Percentiles rank a stretch among this genome's conserved stretches.
These are phyloP conservation scores for Mycena pura DNA, from an alignment of 768 basidiomycete genomes.

Conservation along the genomic window DNA sequence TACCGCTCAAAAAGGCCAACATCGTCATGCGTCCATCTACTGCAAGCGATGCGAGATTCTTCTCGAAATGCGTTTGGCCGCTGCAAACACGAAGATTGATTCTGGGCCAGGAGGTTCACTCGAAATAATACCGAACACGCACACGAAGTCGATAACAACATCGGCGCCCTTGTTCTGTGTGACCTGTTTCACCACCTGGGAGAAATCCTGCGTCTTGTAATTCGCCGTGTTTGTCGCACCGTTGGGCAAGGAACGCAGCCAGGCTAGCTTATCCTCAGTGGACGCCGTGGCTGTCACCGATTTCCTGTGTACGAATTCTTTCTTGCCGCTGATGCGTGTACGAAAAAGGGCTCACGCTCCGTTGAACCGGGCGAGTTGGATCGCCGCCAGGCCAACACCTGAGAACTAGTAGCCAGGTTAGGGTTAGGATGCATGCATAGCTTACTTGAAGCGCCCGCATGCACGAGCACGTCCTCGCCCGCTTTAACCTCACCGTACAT, in stretches of 20 bases:
- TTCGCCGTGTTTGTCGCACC: conserved; percentile 82
- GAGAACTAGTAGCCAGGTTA: background rate
- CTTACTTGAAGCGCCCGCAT: conserved; percentile 82
- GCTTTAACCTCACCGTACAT: conserved; percentile 71
- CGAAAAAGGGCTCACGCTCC: conserved; percentile 81
- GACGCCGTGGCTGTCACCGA: conserved; percentile 89
- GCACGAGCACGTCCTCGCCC: conserved; percentile 82
- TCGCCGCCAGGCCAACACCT: conserved; percentile 85
- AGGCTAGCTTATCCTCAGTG: conserved; percentile 80
- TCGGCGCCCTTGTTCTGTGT: conserved; percentile 79
- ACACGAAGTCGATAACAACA: conserved; percentile 84
- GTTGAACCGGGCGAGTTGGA: conserved; percentile 79
- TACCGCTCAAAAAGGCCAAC: conserved; percentile 72
- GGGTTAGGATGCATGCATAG: background rate
- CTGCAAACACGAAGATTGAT: background rate
- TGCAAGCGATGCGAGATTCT: conserved; percentile 74
- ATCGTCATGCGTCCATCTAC: conserved; percentile 79
- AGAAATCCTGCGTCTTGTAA: conserved; percentile 86
- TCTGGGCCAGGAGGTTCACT: background rate
- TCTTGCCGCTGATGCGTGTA: conserved; percentile 1
- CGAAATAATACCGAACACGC: background rate
- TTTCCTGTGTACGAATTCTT: conserved; percentile 49
- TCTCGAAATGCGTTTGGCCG: conserved; percentile 74
- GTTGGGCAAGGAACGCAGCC: conserved; percentile 68
- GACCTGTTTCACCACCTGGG: conserved; percentile 69